A percentile compares a stretch with the other conserved stretches of the same genome.
phyloP scores from a whole-genome alignment of 306 rosid genomes.

The cucumber (Cucumis sativus) region DNA sequence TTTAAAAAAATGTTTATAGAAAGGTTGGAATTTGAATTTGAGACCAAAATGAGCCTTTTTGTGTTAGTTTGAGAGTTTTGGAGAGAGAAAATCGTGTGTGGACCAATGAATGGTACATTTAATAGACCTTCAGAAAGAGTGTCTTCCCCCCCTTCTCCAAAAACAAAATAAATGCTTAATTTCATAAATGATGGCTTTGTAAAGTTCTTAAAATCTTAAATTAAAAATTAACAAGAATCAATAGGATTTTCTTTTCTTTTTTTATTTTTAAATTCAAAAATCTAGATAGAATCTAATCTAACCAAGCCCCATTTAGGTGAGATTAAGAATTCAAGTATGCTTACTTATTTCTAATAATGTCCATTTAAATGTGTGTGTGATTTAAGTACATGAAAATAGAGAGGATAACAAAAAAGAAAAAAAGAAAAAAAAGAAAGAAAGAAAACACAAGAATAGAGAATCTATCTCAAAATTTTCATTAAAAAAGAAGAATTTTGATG shows the following conservation, averaged over 20 bases:
- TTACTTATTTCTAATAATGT: neutral
- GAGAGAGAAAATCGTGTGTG: neutral
- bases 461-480: neutral
- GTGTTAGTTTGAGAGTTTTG: neutral
- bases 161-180: neutral
- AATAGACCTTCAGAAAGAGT: neutral
- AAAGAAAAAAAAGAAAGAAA: too few species aligned
- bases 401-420: neutral
- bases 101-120: neutral
- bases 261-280: neutral
- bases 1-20: neutral
- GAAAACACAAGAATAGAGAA: neutral
- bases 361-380: neutral
- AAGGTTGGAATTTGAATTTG: neutral
- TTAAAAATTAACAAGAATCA: neutral
- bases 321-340: neutral
- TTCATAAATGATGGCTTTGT: neutral
- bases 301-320: neutral
- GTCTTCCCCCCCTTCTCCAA: neutral
- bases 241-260: neutral
- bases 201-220: neutral
- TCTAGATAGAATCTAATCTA: neutral
- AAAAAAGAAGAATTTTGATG: neutral
- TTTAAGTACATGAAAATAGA: neutral
- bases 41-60: slow-evolving; percentile 1